These are phyloP conservation scores for Neofusicoccum kwambonambiense DNA, from an alignment of 2,329 filamentous ascomycete genomes.

Conservation along the genomic window DNA sequence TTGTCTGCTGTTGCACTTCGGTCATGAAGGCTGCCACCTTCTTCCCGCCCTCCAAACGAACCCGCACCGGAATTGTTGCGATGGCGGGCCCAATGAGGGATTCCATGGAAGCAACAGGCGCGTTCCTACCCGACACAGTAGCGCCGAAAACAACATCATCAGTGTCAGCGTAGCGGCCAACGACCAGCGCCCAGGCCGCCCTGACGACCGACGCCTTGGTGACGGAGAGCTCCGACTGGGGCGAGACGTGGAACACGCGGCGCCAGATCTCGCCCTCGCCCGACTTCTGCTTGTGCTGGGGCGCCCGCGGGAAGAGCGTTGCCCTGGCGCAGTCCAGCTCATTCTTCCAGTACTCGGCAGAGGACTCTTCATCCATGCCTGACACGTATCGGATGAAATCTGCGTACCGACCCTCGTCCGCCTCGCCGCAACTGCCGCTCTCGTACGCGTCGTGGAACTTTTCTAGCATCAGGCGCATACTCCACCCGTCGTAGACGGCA, in stretches of 20 bases:
- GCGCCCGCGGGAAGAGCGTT: background rate
- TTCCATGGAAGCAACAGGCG: background rate
- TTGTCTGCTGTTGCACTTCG: conserved; percentile 4
- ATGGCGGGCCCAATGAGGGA: background rate
- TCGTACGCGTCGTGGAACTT: background rate
- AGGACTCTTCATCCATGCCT: background rate
- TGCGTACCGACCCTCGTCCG: background rate
- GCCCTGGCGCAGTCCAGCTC: background rate
- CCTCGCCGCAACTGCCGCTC: background rate
- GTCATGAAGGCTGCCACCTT: too few relatives aligned
- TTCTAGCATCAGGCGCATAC: background rate
- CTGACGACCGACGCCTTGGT: background rate
- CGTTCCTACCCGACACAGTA: conserved; percentile 61
- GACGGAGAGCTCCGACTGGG: background rate
- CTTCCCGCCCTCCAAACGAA: background rate
- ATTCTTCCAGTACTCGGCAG: background rate
- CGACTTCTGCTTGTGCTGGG: background rate
- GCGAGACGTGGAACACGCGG: background rate
- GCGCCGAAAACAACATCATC: conserved; percentile 56
- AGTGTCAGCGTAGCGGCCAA: background rate
- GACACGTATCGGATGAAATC: background rate
- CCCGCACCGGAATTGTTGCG: background rate
- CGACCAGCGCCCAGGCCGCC: background rate
- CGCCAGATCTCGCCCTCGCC: background rate
- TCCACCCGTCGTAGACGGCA: conserved; percentile 2